Evolutionary conservation across 805 yeast genomes (phyloP).

Genomic region (Saturnispora saitoi): DNA sequence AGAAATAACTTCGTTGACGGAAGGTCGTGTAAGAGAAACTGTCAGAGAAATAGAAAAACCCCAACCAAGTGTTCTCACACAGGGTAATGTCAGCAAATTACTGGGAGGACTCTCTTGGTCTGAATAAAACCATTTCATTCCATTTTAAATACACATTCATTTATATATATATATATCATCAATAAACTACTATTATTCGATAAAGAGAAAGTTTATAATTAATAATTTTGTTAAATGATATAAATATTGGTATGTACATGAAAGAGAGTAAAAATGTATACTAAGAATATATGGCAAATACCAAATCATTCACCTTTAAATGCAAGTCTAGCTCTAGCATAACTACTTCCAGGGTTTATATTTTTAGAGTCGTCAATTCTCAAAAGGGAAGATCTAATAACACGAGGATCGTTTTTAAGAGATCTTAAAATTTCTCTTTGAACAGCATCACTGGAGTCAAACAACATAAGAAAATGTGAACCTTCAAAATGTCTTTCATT

Average conservation of each 20-base stretch:
- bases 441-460: conserved; percentile 79
- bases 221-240: not conserved
- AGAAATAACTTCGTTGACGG: conserved; percentile 15
- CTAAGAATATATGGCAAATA: not conserved
- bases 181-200: not conserved
- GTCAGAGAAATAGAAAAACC: conserved; percentile 18
- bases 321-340: conserved; percentile 35
- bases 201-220: not conserved
- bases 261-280: not conserved
- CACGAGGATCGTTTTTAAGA: conserved; percentile 81
- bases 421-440: conserved; percentile 80
- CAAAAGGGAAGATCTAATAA: conserved; percentile 67
- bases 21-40: conserved; percentile 22
- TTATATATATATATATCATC: not conserved
- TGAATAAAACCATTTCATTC: not conserved
- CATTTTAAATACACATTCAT: not conserved
- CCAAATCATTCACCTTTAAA: conserved; percentile 10
- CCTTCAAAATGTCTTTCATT: conserved; percentile 90
- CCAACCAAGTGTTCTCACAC: not conserved
- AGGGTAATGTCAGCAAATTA: not conserved
- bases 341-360: conserved; percentile 50
- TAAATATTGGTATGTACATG: not conserved
- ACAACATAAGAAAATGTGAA: conserved; percentile 74
- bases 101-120: conserved; percentile 1
- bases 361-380: conserved; percentile 48